Conservation (phyloP, 108 stramenopile species). For the Poteriospumella lacustris region DNA sequence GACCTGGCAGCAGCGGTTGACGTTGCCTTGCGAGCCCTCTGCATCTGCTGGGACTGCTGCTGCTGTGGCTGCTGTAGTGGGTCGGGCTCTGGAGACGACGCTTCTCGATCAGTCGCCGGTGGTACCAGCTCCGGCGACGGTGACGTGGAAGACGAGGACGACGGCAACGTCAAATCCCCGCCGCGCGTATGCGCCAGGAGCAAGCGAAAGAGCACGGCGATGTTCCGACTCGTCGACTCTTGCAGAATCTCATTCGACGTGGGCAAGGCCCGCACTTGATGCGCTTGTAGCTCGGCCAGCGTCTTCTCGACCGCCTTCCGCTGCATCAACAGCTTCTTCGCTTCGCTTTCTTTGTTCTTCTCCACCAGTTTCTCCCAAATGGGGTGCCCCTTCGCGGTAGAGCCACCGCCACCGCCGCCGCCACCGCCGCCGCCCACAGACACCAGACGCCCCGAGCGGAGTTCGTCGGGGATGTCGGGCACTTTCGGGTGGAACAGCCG, state of each 20-base stretch:
- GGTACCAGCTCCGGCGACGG: too few species aligned
- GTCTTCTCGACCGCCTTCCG: not conserved
- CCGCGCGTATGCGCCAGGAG: too few species aligned
- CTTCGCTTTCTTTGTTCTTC: not conserved
- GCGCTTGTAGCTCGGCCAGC: not conserved
- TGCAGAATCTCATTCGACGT: not conserved
- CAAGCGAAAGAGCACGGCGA: not conserved
- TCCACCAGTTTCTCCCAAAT: not conserved
- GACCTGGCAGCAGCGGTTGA: too few species aligned
- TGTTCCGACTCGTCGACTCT: not conserved
- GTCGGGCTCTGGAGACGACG: too few species aligned
- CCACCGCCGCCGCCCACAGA: too few species aligned
- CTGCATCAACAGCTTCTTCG: not conserved
- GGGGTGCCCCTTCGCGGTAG: not conserved
- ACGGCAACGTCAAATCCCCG: too few species aligned
- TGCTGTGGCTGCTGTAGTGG: too few species aligned
- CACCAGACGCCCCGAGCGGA: too few species aligned
- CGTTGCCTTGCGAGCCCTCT: too few species aligned
- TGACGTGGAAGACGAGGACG: too few species aligned
- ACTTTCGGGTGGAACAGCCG: not conserved
- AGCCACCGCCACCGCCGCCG: not conserved
- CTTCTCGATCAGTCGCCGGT: not conserved
- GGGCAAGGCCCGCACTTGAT: not conserved
- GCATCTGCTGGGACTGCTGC: too few species aligned
- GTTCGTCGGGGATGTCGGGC: not conserved